Conservation (phyloP, 2,329 filamentous ascomycete species). For the Tetracladium maxilliforme region DNA sequence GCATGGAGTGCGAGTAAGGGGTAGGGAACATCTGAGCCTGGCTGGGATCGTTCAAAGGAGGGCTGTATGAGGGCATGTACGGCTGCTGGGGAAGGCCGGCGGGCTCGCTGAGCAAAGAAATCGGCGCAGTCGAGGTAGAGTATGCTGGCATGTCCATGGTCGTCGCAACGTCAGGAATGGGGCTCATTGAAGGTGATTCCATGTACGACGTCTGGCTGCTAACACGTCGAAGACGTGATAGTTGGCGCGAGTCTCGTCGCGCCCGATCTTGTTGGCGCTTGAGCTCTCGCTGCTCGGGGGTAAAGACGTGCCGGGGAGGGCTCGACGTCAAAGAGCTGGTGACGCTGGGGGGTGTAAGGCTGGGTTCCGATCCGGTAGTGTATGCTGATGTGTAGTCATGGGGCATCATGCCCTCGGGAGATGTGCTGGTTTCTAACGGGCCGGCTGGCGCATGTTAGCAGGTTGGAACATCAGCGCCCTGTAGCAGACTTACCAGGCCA, state of each 20-base stretch:
- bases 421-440: too few relatives aligned
- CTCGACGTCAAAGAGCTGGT: conserved; percentile 35
- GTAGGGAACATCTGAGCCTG: too few relatives aligned
- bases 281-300: conserved; percentile 44
- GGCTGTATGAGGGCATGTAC: conserved; percentile 3
- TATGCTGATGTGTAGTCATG: too few relatives aligned
- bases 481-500: too few relatives aligned
- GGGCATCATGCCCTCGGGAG: too few relatives aligned
- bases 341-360: too few relatives aligned
- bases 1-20: too few relatives aligned
- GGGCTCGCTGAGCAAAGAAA: background rate
- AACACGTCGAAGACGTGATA: conserved; percentile 12
- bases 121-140: conserved; percentile 2
- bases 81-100: background rate
- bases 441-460: too few relatives aligned
- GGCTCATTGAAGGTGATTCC: conserved; percentile 13
- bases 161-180: conserved; percentile 15
- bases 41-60: too few relatives aligned
- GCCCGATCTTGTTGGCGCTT: conserved; percentile 45
- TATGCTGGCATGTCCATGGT: conserved; percentile 14
- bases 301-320: conserved; percentile 37
- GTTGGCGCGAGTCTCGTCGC: conserved; percentile 32
- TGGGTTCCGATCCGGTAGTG: too few relatives aligned
- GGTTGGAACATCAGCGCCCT: too few relatives aligned
- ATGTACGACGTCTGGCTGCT: too few relatives aligned